Conservation (phyloP, 2,329 filamentous ascomycete genomes). For the Colletotrichum eleusines region DNA sequence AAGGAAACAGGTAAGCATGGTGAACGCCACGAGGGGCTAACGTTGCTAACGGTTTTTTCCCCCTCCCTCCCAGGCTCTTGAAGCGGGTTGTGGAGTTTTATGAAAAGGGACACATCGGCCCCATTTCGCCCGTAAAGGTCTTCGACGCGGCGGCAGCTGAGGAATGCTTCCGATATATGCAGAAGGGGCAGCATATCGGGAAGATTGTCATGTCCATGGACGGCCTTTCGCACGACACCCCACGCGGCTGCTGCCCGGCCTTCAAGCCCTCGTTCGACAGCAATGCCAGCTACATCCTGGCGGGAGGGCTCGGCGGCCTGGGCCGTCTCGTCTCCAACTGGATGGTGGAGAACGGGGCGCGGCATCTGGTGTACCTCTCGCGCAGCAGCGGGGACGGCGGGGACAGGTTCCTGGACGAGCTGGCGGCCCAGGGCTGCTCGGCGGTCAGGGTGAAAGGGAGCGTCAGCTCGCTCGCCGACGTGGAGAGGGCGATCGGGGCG, state of each 20-base stretch:
- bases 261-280: conserved; percentile 18
- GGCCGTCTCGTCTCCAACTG: conserved; percentile 44
- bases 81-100: conserved; percentile 20
- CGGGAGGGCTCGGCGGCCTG: conserved; percentile 46
- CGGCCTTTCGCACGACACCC: not conserved
- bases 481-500: conserved; percentile 44
- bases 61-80: conserved; percentile 9
- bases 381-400: conserved; percentile 21
- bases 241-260: not conserved
- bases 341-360: conserved; percentile 45
- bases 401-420: conserved; percentile 9
- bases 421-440: conserved; percentile 5
- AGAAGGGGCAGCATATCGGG: conserved; percentile 55
- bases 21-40: too few species aligned
- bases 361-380: conserved; percentile 35
- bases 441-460: not conserved
- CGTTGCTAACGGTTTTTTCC: not conserved
- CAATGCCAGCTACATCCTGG: conserved; percentile 43
- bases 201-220: conserved; percentile 52
- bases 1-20: conserved; percentile 13
- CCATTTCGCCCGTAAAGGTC: conserved; percentile 42
- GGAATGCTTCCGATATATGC: conserved; percentile 56
- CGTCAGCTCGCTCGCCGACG: conserved; percentile 42
- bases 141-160: conserved; percentile 46
- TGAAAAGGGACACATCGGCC: conserved; percentile 31